Evolutionary conservation across 2,329 filamentous ascomycete genomes (phyloP).

Genomic region (Blastomyces emzantsi): DNA sequence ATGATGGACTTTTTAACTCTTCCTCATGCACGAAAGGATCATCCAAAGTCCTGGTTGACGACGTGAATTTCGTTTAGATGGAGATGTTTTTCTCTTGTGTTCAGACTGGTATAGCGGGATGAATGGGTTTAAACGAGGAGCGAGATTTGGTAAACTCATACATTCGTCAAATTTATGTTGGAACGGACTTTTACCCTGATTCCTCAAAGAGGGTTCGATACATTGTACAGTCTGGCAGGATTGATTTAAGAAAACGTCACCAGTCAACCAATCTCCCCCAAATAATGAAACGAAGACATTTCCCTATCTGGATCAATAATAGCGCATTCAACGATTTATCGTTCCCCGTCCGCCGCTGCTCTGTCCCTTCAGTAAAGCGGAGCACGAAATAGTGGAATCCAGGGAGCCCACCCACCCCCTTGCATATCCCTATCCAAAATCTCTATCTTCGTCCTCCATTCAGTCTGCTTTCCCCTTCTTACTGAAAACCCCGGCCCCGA

Average conservation of each 20-base stretch:
- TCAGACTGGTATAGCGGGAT: not conserved
- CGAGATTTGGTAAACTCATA: not conserved
- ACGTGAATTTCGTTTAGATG: not conserved
- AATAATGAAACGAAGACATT: not conserved
- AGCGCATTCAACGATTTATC: not conserved
- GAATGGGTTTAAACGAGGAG: not conserved
- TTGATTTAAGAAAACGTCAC: not conserved
- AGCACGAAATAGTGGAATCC: not conserved
- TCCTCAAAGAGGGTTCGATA: not conserved
- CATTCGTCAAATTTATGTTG: not conserved
- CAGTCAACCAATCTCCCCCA: not conserved
- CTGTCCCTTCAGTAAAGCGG: not conserved
- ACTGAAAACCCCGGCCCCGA: conserved; percentile 18
- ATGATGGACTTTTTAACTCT: too few species aligned
- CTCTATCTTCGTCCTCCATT: conserved; percentile 2
- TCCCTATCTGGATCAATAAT: not conserved
- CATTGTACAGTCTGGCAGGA: too few species aligned
- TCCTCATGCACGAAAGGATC: not conserved
- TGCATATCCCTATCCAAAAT: not conserved
- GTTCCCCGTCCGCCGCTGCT: not conserved
- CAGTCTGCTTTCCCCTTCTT: conserved; percentile 10
- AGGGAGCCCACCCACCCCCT: not conserved
- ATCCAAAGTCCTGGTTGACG: not conserved
- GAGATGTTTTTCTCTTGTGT: not conserved
- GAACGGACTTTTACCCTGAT: not conserved